Evolutionary conservation across 1,139 yeast species (phyloP), one percentile per base, ranked within the genome.

Genomic region (Entelexis sorbosivorans): DNA sequence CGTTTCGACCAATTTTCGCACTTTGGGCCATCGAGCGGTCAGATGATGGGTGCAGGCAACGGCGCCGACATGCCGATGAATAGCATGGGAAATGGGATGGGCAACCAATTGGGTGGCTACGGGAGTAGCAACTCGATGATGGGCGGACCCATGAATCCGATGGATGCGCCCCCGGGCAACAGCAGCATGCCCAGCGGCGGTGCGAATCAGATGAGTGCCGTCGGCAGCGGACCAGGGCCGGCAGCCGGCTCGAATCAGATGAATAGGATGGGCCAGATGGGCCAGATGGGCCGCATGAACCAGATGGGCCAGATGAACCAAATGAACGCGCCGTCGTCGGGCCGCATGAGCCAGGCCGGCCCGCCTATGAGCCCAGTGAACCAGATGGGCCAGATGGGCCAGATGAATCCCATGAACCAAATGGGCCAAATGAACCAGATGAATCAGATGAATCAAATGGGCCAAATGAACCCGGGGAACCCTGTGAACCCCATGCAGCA

Each of bases 1-100:
- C 40, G 28, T 11, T 54, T 51, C 47, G 58, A 55, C 46, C 53
- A 46, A 43, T 49, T 44, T 29, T 44, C 40, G 29, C 22, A 33
- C 28, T 40, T 47, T 35, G 45, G 40, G 26, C 44, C 36, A 16
- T 32, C 49, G 13, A 16, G 20, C 14, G 48, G 33, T n/a, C 38
- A 19, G 29, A 42, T 42, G 35, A 42, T 42, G 45, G 44, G 36
- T 17, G 35, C 31, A 32, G 33, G 20, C 4, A 16, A 8, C 44
- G 38, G 35, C 7, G 16, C 28, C 16, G 44, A 31, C 46, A 35
- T 19, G 26, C 36, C 22, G 29, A 14, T 26, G 19, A 34, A 28
- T 11, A 29, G 29, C 14, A 47, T 47, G 45, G 39, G 44, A 16
- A 31, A 38, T 14, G 8, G 11, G 9, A 34, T 43, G 43, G 29